Evolutionary conservation across 1,284 basidiomycete species (phyloP), one percentile per base, ranked within the genome.

Genomic region (Peniophora sp.): DNA sequence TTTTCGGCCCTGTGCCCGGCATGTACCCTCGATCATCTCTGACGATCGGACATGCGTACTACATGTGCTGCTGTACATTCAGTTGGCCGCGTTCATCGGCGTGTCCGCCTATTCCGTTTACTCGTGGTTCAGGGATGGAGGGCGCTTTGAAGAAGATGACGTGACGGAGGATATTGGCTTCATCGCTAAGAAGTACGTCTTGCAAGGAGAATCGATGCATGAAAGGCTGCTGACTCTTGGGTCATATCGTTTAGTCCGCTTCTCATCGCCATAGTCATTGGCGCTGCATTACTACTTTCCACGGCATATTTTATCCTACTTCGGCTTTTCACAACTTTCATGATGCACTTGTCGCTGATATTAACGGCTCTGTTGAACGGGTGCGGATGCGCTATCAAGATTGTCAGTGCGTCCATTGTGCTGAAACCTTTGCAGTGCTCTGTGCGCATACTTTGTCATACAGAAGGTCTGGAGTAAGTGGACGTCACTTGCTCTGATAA

Each of bases 291-390:
- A 34, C 57, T 78, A 1, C 61, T 83, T 11, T 68, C 81, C 3
- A 75, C 79, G 0, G 66, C 75, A 16, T 79, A 79, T 57, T 68
- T 81, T 46, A 62, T 78, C 49, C 69, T 92, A 54, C 79, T 85
- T 5, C 81, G 89, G 38, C 68, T 75, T 2, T 92, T 92, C 66
- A 93, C 92, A 48, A 83, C 74, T 56, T 64, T 79, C 22, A 87
- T 93, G 59, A 87, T 92, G 78, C 88, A 92, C 61, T 77, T 92
- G 48, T 87, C 88, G 0, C 74, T 92, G 10, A 69, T 87, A 14
- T 68, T 91, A 19, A 81, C 81, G 2, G 85, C 90, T 44, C 46
- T 78, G 2, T 68, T 90, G 53, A 91, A 91, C 63, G 78, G 23
- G 47, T 20, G 32, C 35, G 20, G 41, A 45, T 34, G 3, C 52